phyloP scores from a whole-genome alignment of 768 basidiomycete genomes.

The Mycena capillaripes region DNA sequence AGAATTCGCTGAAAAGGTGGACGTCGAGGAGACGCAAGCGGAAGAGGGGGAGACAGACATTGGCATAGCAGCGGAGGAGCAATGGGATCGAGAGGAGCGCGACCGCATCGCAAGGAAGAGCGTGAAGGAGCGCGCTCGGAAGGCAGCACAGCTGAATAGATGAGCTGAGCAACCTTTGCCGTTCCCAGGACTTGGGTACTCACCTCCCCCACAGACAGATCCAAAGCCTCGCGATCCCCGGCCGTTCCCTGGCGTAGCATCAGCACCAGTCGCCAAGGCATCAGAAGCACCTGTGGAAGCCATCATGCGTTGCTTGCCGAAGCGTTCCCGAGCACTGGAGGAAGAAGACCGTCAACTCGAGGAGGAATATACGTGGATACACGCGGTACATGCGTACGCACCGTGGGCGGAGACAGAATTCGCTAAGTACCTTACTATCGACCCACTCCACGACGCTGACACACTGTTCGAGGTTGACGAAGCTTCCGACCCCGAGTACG shows the following conservation, averaged over 20 bases:
- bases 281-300: background rate
- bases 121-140: background rate
- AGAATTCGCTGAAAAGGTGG: too few species aligned
- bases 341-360: too few species aligned
- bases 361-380: too few species aligned
- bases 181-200: conserved; percentile 26
- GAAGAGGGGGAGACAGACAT: conserved; percentile 46
- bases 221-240: background rate
- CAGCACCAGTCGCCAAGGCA: background rate
- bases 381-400: too few species aligned
- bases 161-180: conserved; percentile 26
- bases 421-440: background rate
- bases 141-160: conserved; percentile 17
- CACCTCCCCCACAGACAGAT: background rate
- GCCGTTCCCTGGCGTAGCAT: background rate
- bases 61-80: too few species aligned
- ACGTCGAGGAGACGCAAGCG: too few species aligned
- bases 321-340: background rate
- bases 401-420: background rate
- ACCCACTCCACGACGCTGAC: background rate
- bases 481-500: background rate
- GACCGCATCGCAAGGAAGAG: background rate
- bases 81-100: too few species aligned
- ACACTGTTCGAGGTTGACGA: too few species aligned
- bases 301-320: too few species aligned